These are phyloP conservation scores for Paratinospora sagittata DNA, from an alignment of 164 flowering plant genomes.

Conservation along the genomic window DNA sequence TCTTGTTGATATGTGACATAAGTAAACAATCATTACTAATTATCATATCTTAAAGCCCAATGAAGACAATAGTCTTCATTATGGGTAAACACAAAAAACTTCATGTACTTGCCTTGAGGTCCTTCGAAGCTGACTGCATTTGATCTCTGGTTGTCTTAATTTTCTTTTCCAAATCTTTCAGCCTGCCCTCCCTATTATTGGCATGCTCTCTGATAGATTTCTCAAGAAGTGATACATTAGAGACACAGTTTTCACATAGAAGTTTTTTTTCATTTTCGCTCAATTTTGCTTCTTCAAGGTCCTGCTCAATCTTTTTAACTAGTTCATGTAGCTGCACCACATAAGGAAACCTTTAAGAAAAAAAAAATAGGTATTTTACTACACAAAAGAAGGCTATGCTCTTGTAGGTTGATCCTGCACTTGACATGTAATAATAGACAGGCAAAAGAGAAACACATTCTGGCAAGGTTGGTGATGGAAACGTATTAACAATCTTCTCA, in stretches of 20 bases:
- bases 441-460: neutral
- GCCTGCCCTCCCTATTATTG: conserved; percentile 58
- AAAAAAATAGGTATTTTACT: neutral
- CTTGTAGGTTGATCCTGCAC: neutral
- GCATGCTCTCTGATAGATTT: conserved; percentile 71
- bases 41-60: neutral
- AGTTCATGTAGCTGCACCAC: conserved; percentile 61
- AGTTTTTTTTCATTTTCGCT: conserved; percentile 51
- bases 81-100: neutral
- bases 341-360: conserved; percentile 9
- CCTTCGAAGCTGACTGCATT: conserved; percentile 74
- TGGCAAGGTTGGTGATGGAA: neutral
- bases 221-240: conserved; percentile 54
- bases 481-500: neutral
- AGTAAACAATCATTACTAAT: neutral
- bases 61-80: neutral
- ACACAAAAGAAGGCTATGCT: neutral
- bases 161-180: conserved; percentile 66
- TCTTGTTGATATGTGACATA: too few relatives aligned
- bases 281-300: conserved; percentile 67
- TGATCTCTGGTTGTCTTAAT: conserved; percentile 57
- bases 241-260: conserved; percentile 41
- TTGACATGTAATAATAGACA: neutral
- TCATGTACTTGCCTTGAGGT: conserved; percentile 58
- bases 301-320: conserved; percentile 68